phyloP scores from a whole-genome alignment of 2,329 filamentous ascomycete species.

The Gliomastix tumulicola region DNA sequence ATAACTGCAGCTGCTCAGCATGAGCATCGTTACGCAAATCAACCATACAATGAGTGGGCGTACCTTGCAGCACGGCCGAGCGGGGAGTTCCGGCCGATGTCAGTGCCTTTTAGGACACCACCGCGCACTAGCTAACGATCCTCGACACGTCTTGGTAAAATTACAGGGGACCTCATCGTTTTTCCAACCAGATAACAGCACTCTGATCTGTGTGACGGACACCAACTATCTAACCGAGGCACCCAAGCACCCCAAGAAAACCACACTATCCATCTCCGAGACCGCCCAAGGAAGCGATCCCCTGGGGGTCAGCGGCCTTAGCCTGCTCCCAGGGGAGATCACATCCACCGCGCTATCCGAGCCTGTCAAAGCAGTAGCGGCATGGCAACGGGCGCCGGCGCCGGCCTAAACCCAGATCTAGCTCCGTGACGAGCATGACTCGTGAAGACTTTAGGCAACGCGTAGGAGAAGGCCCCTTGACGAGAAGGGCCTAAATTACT shows the following conservation, averaged over 20 bases:
- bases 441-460: not conserved
- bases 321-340: not conserved
- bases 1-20: not conserved
- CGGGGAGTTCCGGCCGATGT: not conserved
- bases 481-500: too few relatives aligned
- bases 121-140: not conserved
- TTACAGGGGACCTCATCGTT: not conserved
- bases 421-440: not conserved
- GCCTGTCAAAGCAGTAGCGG: not conserved
- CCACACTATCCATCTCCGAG: not conserved
- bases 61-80: not conserved
- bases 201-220: not conserved
- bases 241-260: not conserved
- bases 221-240: not conserved
- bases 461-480: too few relatives aligned
- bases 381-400: too few relatives aligned
- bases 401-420: not conserved
- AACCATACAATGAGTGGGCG: not conserved
- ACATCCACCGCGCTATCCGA: too few relatives aligned
- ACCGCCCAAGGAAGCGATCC: not conserved
- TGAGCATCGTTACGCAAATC: not conserved
- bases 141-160: not conserved
- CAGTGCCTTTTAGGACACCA: not conserved
- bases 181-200: not conserved
- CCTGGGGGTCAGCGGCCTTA: not conserved